Conservation (phyloP, 257 asterid genomes). For the Echium plantagineum region DNA sequence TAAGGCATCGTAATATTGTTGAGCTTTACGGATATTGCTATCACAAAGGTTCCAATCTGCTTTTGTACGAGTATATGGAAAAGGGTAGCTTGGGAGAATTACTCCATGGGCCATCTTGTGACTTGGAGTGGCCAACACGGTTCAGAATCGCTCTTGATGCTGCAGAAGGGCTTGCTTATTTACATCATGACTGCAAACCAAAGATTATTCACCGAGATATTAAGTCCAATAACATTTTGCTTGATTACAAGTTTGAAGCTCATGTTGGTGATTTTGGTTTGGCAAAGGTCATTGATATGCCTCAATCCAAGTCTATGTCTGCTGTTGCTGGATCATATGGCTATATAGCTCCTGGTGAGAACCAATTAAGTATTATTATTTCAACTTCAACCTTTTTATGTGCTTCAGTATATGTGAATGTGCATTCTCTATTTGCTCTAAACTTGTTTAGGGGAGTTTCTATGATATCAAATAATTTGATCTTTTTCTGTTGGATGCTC, state of each 20-base stretch:
- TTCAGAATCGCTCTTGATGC: conserved; percentile 73
- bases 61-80: conserved; percentile 82
- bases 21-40: conserved; percentile 78
- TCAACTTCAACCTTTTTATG: neutral
- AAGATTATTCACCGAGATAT: conserved; percentile 89
- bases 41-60: conserved; percentile 82
- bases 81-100: conserved; percentile 84
- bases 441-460: no score
- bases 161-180: conserved; percentile 79
- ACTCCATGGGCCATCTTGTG: conserved; percentile 53
- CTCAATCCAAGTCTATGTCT: conserved; percentile 84
- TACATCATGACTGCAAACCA: conserved; percentile 87
- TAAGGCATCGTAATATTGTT: conserved; percentile 89
- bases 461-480: no score
- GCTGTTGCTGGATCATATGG: conserved; percentile 98
- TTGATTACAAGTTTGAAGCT: conserved; percentile 85
- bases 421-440: no score
- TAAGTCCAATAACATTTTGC: conserved; percentile 74
- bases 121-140: conserved; percentile 71
- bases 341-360: conserved; percentile 90
- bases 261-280: conserved; percentile 95
- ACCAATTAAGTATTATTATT: conserved; percentile 24
- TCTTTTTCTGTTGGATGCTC: no score
- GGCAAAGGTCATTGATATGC: conserved; percentile 95
- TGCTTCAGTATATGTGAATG: no score